A percentile compares a stretch with the other conserved stretches of the same genome.
These are phyloP conservation scores for Wickerhamomyces kurtzmanii DNA, from an alignment of 805 yeast species.

Conservation along the genomic window DNA sequence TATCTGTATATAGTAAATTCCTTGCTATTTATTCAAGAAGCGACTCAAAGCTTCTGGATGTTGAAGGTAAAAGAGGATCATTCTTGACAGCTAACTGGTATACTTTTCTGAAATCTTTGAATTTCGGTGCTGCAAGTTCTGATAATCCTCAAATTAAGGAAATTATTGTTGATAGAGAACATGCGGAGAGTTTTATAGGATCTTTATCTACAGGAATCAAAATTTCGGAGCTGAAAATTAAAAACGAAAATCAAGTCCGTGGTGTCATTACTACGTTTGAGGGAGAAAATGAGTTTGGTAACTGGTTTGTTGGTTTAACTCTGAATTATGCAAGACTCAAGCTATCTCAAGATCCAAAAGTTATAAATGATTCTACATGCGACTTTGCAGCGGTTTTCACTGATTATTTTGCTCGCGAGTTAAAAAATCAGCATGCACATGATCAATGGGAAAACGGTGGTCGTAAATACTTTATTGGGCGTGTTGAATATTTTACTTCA, in stretches of 20 bases:
- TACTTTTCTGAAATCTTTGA: background rate
- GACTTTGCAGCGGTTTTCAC: constrained; percentile 22
- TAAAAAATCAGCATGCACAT: constrained; percentile 34
- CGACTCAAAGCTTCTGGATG: background rate
- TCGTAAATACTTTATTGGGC: constrained; percentile 28
- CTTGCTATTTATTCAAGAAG: constrained; percentile 26
- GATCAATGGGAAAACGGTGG: constrained; percentile 45
- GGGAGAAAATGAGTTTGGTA: constrained; percentile 18
- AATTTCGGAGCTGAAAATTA: constrained; percentile 21
- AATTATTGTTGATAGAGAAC: background rate
- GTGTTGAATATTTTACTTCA: constrained; percentile 37
- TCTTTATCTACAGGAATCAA: constrained; percentile 14
- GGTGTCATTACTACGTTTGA: constrained; percentile 26
- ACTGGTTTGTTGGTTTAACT: constrained; percentile 28
- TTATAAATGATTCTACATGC: constrained; percentile 4
- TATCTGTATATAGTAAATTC: constrained; percentile 28
- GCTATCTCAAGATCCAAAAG: constrained; percentile 10
- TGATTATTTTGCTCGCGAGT: constrained; percentile 30
- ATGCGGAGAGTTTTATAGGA: constrained; percentile 3
- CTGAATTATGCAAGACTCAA: constrained; percentile 23
- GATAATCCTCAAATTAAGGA: background rate
- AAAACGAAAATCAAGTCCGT: constrained; percentile 22
- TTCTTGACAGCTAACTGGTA: background rate
- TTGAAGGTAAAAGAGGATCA: background rate
- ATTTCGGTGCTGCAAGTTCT: too few relatives aligned